phyloP scores from a whole-genome alignment of 2,329 filamentous ascomycete species.

The Ceratocystis huliohia region DNA sequence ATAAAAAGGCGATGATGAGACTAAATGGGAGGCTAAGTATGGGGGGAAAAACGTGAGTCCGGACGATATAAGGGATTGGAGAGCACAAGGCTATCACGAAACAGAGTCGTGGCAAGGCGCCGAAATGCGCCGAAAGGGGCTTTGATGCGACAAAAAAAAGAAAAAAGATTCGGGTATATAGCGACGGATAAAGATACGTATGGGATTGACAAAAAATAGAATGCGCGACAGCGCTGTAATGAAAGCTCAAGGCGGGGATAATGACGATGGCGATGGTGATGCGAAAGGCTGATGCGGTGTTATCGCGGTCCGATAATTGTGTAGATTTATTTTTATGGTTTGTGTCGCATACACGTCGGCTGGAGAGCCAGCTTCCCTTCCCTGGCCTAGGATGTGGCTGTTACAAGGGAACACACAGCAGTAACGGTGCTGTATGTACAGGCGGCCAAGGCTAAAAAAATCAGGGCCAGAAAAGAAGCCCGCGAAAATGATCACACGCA shows the following conservation, averaged over 20 bases:
- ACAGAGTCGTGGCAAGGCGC: conserved; percentile 12
- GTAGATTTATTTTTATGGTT: conserved; percentile 2
- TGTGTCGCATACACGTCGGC: conserved; percentile 16
- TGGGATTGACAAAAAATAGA: neutral
- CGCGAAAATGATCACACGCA: neutral
- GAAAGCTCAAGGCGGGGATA: neutral
- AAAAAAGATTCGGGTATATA: neutral
- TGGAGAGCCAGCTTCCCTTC: neutral
- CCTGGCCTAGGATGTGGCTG: neutral
- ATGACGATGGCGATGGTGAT: no score
- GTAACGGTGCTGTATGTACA: neutral
- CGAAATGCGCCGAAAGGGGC: conserved; percentile 18
- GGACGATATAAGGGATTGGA: neutral
- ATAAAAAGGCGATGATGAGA: neutral
- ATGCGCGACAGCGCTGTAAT: neutral
- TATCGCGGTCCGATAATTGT: neutral
- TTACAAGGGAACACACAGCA: neutral
- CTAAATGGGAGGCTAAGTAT: neutral
- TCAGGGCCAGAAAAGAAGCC: neutral
- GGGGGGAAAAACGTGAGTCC: neutral
- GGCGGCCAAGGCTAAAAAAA: conserved; percentile 10
- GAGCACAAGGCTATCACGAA: conserved; percentile 10
- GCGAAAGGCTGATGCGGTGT: neutral
- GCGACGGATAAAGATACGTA: neutral
- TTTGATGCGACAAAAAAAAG: conserved; percentile 13